Base-by-base conservation (phyloP, 2,329 filamentous ascomycete genomes). In the Aureobasidium sp. region DNA sequence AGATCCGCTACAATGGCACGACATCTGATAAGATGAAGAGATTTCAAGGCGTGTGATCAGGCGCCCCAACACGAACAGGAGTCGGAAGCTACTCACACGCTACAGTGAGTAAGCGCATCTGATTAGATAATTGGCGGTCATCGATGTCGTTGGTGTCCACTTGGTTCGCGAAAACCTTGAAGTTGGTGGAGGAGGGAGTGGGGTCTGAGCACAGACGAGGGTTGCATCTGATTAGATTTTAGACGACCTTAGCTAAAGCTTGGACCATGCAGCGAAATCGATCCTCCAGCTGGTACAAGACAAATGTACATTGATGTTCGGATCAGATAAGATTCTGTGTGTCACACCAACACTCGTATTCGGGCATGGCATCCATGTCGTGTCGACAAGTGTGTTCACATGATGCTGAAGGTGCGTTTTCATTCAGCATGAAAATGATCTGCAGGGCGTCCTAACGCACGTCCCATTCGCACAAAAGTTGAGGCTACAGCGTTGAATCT, bases 301-400 rank as follows among this genome's bases (percentile, higher is more conserved):
- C n/a, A 15, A 3, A 3, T 21, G 29, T 1, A 34, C 1, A 15
- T 15, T 27, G 15, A 13, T 32, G n/a, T 9, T 42, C 52, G 52
- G 52, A 55, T 58, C 54, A 15, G 42, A 58, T 58, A 37, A 58
- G 37, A 58, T 58, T 36, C 13, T 21, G 27, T 41, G 25, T 53
- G 50, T 53, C 50, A 53, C 13, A 11, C 36, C 25, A 37, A 83
- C 63, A 67, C 80, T 81, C 1, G 76, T 78, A 34, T 77, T 75
- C 52, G 76, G 21, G 21, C 21, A 21, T 21, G 21, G 21, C 21
- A 21, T 21, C 65, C 75, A 72, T 67, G 76, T 71, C 72, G 13
- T 3, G 5, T 37, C 5, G 21, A 21, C 21, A 21, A 21, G 21
- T 21, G 21, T 21, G 21, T 21, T 21, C 21, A 21, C 21, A 21